Base-by-base conservation (phyloP, 192 early-diverging fungal species). In the Backusella macrospora region DNA sequence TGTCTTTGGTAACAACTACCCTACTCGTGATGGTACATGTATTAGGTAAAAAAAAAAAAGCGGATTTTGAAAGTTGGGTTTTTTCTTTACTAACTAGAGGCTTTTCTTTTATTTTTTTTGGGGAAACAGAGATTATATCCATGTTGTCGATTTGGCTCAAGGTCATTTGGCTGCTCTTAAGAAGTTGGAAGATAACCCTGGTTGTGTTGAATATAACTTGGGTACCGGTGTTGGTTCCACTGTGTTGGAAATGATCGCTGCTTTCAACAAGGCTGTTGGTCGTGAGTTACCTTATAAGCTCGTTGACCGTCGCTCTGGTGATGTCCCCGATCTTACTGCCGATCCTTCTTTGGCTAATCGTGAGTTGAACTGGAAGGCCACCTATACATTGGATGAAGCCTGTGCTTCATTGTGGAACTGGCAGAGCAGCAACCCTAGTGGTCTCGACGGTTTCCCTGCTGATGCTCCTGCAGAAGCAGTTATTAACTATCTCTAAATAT, bases 1-100 rank as follows among this genome's bases (percentile, higher is more conserved):
- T 72, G 90, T 99, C 34, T 99, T 94, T 88, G 98, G 98, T 40
- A 82, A 91, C 73, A 95, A 99, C 78, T 98, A 98, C 84, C 85
- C 91, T 44, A 98, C 96, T 15, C 90, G 81, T 70, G 98, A 99
- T 78, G 96, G 98, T 37, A 97, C 96, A 6, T 94, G 90, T 70
- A 90, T 99, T 38, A 63, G 76, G 75, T 80, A 83, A 75, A 42
- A 9, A 1, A 7, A 18, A 59, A 14, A 15, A 26, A 26, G n/a
- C 12, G 3, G 62, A 6, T 34, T 18, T n/a, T 81, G 7, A n/a
- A 23, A 29, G 6, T 40, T 34, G 9, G 45, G 34, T 9, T 21
- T 37, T 13, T 62, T 18, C 10, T 48, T 45, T 63, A 26, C 43
- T 62, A 59, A 59, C 52, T 59, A 12, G 0, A 0, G 49, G 5